phyloP scores from a whole-genome alignment of 208 protist species.

The Leishmania aethiopica region DNA sequence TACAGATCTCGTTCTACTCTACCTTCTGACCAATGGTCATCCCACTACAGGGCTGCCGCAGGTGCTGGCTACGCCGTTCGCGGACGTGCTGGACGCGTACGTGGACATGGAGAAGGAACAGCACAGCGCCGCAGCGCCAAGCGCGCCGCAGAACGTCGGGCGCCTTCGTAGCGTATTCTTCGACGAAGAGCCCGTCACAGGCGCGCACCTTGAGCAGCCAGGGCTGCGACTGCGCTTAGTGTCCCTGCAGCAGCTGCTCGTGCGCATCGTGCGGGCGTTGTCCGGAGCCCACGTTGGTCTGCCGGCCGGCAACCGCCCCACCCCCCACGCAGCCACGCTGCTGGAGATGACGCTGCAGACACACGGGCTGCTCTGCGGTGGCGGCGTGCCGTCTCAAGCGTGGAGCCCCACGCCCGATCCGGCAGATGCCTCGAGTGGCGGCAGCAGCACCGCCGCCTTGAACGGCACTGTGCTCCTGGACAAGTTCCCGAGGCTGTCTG shows the following conservation, averaged over 20 bases:
- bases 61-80: conserved; percentile 45
- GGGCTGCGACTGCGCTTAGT: conserved; percentile 44
- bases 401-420: conserved; percentile 39
- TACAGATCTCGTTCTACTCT: conserved; percentile 68
- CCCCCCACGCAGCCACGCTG: conserved; percentile 52
- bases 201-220: conserved; percentile 9
- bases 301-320: conserved; percentile 18
- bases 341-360: conserved; percentile 68
- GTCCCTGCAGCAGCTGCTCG: conserved; percentile 43
- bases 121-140: background rate
- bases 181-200: conserved; percentile 31
- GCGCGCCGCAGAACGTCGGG: background rate
- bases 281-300: conserved; percentile 2
- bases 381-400: conserved; percentile 53
- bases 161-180: conserved; percentile 33
- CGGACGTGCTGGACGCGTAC: conserved; percentile 70
- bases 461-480: conserved; percentile 38
- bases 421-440: background rate
- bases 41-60: conserved; percentile 45
- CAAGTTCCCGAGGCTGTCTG: conserved; percentile 48
- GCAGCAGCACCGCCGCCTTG: background rate
- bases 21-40: conserved; percentile 63
- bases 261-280: conserved; percentile 17
- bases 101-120: conserved; percentile 17
- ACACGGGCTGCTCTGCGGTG: conserved; percentile 59